A percentile compares a stretch with the other conserved stretches of the same genome.
Conservation (phyloP, 495 filamentous ascomycete genomes). For the Trichocladium antarcticum region DNA sequence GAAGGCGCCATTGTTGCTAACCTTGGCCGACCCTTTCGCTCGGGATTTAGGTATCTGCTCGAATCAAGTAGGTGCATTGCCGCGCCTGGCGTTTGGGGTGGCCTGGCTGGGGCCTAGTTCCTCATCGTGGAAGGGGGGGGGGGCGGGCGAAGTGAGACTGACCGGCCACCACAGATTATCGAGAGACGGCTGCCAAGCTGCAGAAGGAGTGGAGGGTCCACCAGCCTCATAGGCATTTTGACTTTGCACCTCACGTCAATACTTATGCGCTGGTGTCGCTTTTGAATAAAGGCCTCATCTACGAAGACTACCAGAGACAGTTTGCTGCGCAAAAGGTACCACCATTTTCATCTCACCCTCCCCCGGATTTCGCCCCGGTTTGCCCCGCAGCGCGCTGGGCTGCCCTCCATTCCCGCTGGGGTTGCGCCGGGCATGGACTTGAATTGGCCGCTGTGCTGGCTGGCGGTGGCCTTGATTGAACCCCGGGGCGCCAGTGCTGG, state of each 20-base stretch:
- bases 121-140: background rate
- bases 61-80: slow-evolving; percentile 62
- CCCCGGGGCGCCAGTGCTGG: slow-evolving; percentile 19
- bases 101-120: background rate
- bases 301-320: slow-evolving; percentile 52
- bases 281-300: slow-evolving; percentile 67
- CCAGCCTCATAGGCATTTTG: slow-evolving; percentile 57
- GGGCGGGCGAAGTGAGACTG: background rate
- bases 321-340: slow-evolving; percentile 36
- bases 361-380: slow-evolving; percentile 2
- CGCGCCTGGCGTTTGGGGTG: background rate
- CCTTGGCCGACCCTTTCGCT: slow-evolving; percentile 7
- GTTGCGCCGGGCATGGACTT: slow-evolving; percentile 12
- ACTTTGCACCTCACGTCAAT: slow-evolving; percentile 66
- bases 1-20: slow-evolving; percentile 12
- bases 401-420: slow-evolving; percentile 8
- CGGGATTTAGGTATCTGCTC: slow-evolving; percentile 61
- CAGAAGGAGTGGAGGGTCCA: slow-evolving; percentile 69
- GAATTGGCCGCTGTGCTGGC: slow-evolving; percentile 16
- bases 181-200: slow-evolving; percentile 66
- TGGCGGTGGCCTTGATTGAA: slow-evolving; percentile 10
- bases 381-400: too few relatives aligned
- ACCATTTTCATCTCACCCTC: slow-evolving; percentile 3
- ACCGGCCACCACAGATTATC: slow-evolving; percentile 42
- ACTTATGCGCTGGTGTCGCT: slow-evolving; percentile 63